Evolutionary conservation across 2,329 filamentous ascomycete species (phyloP).

Genomic region (Apiospora malaysiana): DNA sequence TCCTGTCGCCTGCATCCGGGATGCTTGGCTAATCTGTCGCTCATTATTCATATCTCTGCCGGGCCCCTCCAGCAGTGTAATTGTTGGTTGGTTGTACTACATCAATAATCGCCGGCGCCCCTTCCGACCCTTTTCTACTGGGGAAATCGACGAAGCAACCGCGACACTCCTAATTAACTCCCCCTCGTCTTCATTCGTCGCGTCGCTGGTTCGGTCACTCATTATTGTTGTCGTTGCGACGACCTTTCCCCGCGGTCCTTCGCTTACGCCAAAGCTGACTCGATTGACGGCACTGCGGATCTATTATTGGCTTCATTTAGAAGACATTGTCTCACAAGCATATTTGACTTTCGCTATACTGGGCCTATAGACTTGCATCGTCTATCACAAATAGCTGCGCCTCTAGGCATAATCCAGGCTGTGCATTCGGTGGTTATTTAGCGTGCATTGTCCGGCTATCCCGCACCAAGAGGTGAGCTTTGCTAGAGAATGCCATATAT

Average conservation of each 20-base stretch:
- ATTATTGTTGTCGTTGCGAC: not conserved
- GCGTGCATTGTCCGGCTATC: not conserved
- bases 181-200: not conserved
- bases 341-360: not conserved
- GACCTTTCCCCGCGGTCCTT: not conserved
- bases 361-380: not conserved
- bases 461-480: not conserved
- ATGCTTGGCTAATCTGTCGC: not conserved
- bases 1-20: not conserved
- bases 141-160: not conserved
- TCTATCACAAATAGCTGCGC: conserved; percentile 1
- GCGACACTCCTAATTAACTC: not conserved
- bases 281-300: not conserved
- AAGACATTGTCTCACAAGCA: conserved; percentile 5
- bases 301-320: not conserved
- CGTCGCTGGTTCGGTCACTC: conserved; percentile 8
- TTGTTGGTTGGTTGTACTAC: conserved; percentile 11
- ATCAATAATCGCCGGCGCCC: conserved; percentile 11
- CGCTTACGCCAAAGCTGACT: not conserved
- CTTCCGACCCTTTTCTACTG: not conserved
- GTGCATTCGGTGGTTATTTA: not conserved
- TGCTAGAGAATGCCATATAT: not conserved
- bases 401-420: not conserved
- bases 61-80: conserved; percentile 3
- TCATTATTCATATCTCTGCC: not conserved